Evolutionary conservation across 768 basidiomycete species (phyloP).

Genomic region (Tricholoma bakamatsutake): DNA sequence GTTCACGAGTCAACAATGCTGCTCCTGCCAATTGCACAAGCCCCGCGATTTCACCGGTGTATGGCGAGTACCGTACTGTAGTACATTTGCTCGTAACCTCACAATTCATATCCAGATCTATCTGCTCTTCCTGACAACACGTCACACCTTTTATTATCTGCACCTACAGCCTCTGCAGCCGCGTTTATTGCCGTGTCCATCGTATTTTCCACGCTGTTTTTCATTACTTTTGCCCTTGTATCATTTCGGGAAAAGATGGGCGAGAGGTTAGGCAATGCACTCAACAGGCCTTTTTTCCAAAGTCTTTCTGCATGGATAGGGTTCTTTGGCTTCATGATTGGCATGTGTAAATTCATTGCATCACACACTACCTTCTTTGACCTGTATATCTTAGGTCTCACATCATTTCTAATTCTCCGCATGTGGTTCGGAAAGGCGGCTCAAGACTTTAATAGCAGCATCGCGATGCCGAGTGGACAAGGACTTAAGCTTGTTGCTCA

Average conservation of each 20-base stretch:
- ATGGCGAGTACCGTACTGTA: conserved; percentile 40
- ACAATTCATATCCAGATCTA: conserved; percentile 40
- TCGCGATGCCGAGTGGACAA: conserved; percentile 42
- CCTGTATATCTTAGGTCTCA: conserved; percentile 41
- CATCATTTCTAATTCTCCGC: conserved; percentile 63
- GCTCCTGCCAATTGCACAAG: conserved; percentile 50
- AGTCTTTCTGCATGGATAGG: conserved; percentile 68
- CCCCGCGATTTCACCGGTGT: conserved; percentile 49
- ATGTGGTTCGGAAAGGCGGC: conserved; percentile 82
- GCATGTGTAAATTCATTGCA: conserved; percentile 28
- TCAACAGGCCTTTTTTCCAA: conserved; percentile 57
- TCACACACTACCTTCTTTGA: not conserved
- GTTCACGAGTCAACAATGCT: conserved; percentile 44
- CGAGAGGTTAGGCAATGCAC: conserved; percentile 37
- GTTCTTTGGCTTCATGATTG: conserved; percentile 69
- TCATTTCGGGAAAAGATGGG: conserved; percentile 63
- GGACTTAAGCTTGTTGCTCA: conserved; percentile 58
- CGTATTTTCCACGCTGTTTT: conserved; percentile 52
- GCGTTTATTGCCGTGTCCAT: conserved; percentile 60
- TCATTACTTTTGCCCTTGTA: conserved; percentile 57
- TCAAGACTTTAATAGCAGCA: conserved; percentile 67
- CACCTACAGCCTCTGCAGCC: conserved; percentile 57
- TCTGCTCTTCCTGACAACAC: conserved; percentile 53
- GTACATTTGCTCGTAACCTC: not conserved
- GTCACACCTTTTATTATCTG: conserved; percentile 48